Evolutionary conservation across 768 basidiomycete genomes (phyloP), one percentile per base, ranked within the genome.

Genomic region (Lactarius akahatsu): DNA sequence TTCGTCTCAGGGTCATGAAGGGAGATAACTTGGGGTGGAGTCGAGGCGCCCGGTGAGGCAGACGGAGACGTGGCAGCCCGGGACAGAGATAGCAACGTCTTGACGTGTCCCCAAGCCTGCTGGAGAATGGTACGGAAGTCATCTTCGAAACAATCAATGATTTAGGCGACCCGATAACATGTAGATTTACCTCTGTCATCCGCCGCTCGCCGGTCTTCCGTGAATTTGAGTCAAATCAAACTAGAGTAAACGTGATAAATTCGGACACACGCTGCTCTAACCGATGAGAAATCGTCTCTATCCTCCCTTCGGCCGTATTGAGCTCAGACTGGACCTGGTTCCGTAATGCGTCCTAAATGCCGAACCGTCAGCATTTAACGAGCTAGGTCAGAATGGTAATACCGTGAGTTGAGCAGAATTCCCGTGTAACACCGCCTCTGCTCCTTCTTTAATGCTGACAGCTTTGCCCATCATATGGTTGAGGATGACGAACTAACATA

Each of bases 91-190:
- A 77, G 75, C 41, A 94, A 78, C 18, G 85, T 82, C 66, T 82
- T 85, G 69, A 93, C 79, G 67, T 80, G 83, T 28, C 76, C 77
- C 30, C 78, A 81, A 3, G 91, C 90, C 70, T 87, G 87, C 69
- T 84, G 84, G 66, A 92, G 79, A 13, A 85, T 83, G 4, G 88
- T 88, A 28, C 86, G 85, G 72, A 90, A 92, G 74, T 92, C 91
- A 66, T 92, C 92, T 83, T 65, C 40, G 36, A 56, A 40, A 47
- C 4, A 7, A 30, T 69, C 30, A 63, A 55, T 32, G 36, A 8
- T 2, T 28, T 15, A 18, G 26, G 58, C 38, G 50, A 52, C 30
- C 57, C 8, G 30, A 43, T 32, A 26, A 32, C 5, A 15, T 6
- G 32, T 41, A 4, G 7, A 36, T 38, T n/a, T 54, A 69, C 70